Base-by-base conservation (phyloP, 78 protist genomes). In the Cavenderia fasciculata region DNA sequence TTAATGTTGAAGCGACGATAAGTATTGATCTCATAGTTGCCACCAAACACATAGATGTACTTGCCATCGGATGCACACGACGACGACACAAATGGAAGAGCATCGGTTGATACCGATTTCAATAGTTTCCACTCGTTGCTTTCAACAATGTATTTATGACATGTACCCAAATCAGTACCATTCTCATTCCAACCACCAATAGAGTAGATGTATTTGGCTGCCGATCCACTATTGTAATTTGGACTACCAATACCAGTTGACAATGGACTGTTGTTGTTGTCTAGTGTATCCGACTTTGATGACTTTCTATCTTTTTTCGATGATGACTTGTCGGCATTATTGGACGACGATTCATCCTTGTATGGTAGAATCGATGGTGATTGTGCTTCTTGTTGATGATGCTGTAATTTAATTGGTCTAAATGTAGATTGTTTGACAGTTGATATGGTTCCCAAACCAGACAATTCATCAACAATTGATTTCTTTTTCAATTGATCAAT, bases 121-220 rank as follows among this genome's bases (percentile, higher is more conserved):
- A 63, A 2, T 4, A 19, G 19, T 3, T 38, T 31, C 72, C 72
- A 63, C 2, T 63, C 72, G 8, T 63, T 63, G 51, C 38, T 63
- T 4, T 63, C 72, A 2, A 63, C 72, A 21, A 38, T 47, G 8
- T 63, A 63, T n/a, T 63, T 63, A n/a, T 40, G 38, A 16, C 33
- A n/a, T 5, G 72, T 27, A 4, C 51, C 6, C 14, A 63, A 5
- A 40, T 63, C 72, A 2, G 29, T n/a, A 19, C 72, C 72, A 63
- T 63, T 63, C 72, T 63, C 72, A 34, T 63, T 63, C 72, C 72
- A 63, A 5, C 72, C 72, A 40, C 72, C 72, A 40, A 63, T 63
- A 2, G 72, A 34, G 38, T 63, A 63, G 72, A 63, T 38, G n/a
- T 63, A 63, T 47, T 63, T 63, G 72, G 38, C n/a, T n/a, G n/a